These are phyloP conservation scores for Lentinula aciculospora DNA, from an alignment of 768 basidiomycete genomes.

Conservation along the genomic window DNA sequence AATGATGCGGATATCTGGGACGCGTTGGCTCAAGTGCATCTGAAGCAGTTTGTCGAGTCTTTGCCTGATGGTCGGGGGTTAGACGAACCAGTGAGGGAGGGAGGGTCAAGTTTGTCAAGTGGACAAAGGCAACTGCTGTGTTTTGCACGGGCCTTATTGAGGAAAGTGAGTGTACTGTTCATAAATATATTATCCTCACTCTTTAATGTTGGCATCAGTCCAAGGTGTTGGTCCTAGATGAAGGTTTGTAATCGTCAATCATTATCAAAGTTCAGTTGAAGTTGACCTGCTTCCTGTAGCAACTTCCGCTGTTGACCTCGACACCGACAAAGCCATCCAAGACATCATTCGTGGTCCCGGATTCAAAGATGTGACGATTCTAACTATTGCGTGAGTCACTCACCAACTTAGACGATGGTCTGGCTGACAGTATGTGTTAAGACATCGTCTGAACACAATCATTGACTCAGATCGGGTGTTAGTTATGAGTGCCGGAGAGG, in stretches of 20 bases:
- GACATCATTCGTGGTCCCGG: constrained; percentile 78
- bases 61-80: constrained; percentile 49
- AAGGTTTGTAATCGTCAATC: constrained; percentile 42
- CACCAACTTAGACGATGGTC: not conserved
- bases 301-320: constrained; percentile 26
- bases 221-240: constrained; percentile 89
- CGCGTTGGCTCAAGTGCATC: constrained; percentile 73
- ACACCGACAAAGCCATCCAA: constrained; percentile 72
- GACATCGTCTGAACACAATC: constrained; percentile 80
- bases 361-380: constrained; percentile 73
- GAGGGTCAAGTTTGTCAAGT: constrained; percentile 73
- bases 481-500: constrained; percentile 77
- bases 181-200: not conserved
- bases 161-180: constrained; percentile 44
- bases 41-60: constrained; percentile 64
- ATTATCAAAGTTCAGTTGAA: constrained; percentile 5
- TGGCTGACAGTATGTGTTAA: constrained; percentile 17
- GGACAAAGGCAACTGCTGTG: constrained; percentile 89
- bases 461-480: constrained; percentile 76
- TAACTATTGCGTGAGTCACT: constrained; percentile 74
- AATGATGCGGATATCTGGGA: constrained; percentile 83
- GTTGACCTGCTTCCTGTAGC: not conserved
- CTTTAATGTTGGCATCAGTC: constrained; percentile 36
- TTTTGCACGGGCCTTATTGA: constrained; percentile 79
- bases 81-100: constrained; percentile 72